phyloP scores from a whole-genome alignment of 116 monocot genomes.

The Zostera marina region DNA sequence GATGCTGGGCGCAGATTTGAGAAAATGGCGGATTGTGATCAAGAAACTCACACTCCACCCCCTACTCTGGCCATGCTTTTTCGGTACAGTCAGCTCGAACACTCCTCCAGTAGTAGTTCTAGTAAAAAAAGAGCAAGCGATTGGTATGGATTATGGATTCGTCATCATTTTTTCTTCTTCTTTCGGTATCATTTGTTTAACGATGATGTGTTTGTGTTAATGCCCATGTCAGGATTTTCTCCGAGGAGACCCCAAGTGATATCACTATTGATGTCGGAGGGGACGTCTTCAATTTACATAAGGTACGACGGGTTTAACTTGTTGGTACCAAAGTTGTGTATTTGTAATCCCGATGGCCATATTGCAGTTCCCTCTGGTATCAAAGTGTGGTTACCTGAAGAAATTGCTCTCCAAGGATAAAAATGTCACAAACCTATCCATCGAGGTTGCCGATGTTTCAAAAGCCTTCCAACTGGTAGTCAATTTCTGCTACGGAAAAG shows the following conservation, averaged over 20 bases:
- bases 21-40: conserved; percentile 2
- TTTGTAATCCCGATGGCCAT: too few species aligned
- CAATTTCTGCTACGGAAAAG: conserved; percentile 57
- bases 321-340: not conserved
- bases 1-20: not conserved
- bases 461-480: conserved; percentile 55
- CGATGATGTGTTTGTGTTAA: conserved; percentile 6
- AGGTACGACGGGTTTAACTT: conserved; percentile 18
- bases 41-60: conserved; percentile 1
- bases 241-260: conserved; percentile 60
- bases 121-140: conserved; percentile 69
- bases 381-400: conserved; percentile 57
- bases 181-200: too few species aligned
- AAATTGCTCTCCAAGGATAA: conserved; percentile 25
- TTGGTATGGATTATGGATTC: conserved; percentile 38
- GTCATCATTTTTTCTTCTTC: not conserved
- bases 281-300: conserved; percentile 47
- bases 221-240: conserved; percentile 36
- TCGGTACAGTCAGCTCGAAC: conserved; percentile 6
- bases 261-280: conserved; percentile 43
- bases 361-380: conserved; percentile 45
- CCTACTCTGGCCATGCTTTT: conserved; percentile 1
- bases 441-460: conserved; percentile 59
- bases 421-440: conserved; percentile 10
- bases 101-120: conserved; percentile 48